A percentile compares a stretch with the other conserved stretches of the same genome.
phyloP scores from a whole-genome alignment of 805 yeast species.

The Wickerhamiella kurtzmanii region DNA sequence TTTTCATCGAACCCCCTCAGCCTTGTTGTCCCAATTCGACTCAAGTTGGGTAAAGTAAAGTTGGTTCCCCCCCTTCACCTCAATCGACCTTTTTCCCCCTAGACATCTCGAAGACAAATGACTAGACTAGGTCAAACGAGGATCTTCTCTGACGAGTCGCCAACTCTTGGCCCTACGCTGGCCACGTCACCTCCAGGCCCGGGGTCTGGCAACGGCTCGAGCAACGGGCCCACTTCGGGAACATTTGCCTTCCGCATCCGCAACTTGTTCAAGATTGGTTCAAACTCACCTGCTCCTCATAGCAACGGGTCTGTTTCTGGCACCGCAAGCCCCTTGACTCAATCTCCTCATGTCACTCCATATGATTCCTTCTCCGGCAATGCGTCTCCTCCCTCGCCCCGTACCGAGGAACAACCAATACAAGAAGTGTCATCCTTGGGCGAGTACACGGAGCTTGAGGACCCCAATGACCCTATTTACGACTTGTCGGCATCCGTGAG shows the following conservation, averaged over 20 bases:
- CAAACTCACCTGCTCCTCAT: neutral
- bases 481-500: neutral
- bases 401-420: neutral
- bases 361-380: neutral
- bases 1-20: too few relatives aligned
- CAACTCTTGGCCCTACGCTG: neutral
- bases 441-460: neutral
- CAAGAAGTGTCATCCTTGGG: neutral
- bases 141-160: neutral
- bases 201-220: neutral
- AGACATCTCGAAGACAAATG: neutral
- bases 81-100: too few relatives aligned
- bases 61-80: too few relatives aligned
- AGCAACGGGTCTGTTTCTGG: neutral
- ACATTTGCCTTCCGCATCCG: constrained; percentile 7
- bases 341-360: neutral
- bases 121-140: neutral
- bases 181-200: neutral
- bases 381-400: neutral
- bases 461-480: neutral
- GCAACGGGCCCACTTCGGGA: neutral
- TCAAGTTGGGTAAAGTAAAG: too few relatives aligned
- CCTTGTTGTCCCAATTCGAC: too few relatives aligned
- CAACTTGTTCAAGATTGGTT: constrained; percentile 7
- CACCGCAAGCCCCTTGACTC: neutral